Percentiles rank a stretch among this genome's conserved stretches.
Conservation (phyloP, 257 asterid genomes). For the Nyctanthes arbortristis region DNA sequence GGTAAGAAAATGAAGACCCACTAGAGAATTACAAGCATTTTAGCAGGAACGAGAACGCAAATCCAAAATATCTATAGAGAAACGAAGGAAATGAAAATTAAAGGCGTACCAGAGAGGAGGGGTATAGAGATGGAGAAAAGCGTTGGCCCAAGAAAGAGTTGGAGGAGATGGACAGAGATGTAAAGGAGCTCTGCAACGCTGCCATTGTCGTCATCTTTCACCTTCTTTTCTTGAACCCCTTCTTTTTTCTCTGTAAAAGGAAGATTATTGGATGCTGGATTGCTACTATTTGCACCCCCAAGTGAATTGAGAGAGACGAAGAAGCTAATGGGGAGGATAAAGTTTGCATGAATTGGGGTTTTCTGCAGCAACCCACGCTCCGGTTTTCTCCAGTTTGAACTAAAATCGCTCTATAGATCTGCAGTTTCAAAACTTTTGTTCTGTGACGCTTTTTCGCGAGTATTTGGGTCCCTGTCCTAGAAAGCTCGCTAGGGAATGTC, state of each 20-base stretch:
- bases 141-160: conserved; percentile 73
- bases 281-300: conserved; percentile 9
- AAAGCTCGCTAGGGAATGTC: too few species aligned
- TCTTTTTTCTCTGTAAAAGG: neutral
- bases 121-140: conserved; percentile 50
- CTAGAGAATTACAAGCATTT: neutral
- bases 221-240: neutral
- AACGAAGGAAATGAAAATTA: neutral
- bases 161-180: conserved; percentile 64
- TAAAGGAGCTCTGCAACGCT: conserved; percentile 69
- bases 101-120: conserved; percentile 53
- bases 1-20: neutral
- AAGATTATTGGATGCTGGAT: conserved; percentile 14
- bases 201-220: conserved; percentile 56
- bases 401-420: neutral
- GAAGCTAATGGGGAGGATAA: conserved; percentile 31
- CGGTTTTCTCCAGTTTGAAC: conserved; percentile 34
- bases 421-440: too few species aligned
- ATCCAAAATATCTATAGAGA: neutral
- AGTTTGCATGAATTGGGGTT: conserved; percentile 9
- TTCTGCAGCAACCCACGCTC: conserved; percentile 15
- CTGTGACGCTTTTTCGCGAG: neutral
- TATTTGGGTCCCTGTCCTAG: neutral
- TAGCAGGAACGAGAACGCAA: neutral
- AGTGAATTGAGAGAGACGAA: conserved; percentile 16